phyloP scores from a whole-genome alignment of 306 rosid species.

The Glycine soja region DNA sequence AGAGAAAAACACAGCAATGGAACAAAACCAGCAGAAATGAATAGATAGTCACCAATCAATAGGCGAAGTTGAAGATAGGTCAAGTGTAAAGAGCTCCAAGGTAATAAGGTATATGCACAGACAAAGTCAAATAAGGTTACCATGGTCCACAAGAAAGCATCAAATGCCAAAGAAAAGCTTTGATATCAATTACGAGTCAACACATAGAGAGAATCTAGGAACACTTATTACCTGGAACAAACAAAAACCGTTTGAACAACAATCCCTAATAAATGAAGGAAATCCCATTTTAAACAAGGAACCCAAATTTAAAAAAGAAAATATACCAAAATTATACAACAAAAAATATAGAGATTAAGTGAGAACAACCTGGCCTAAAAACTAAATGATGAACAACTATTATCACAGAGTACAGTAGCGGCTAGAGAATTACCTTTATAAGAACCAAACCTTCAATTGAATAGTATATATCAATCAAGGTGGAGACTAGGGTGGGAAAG shows the following conservation, averaged over 20 bases:
- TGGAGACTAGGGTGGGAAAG: no score
- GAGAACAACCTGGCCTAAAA: no score
- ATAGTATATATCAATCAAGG: conserved; percentile 78
- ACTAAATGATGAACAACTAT: no score
- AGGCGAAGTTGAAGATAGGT: conserved; percentile 42
- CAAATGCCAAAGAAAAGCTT: conserved; percentile 58
- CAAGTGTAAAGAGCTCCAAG: conserved; percentile 43
- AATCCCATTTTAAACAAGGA: conserved; percentile 41
- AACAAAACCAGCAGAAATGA: conserved; percentile 35
- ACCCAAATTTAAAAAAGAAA: conserved; percentile 36
- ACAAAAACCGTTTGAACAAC: conserved; percentile 51
- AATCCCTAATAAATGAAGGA: conserved; percentile 49
- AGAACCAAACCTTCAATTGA: conserved; percentile 81
- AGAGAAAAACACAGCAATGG: conserved; percentile 29
- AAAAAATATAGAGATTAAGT: conserved; percentile 27
- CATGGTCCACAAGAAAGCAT: conserved; percentile 77
- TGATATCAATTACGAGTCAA: conserved; percentile 47
- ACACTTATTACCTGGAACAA: conserved; percentile 63
- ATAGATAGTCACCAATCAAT: conserved; percentile 39
- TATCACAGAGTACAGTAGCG: background rate
- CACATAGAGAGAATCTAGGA: conserved; percentile 55
- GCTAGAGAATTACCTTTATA: conserved; percentile 65
- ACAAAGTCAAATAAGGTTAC: conserved; percentile 52
- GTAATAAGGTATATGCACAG: conserved; percentile 35
- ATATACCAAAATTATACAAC: conserved; percentile 12